Evolutionary conservation across 345 rosid genomes (phyloP).

Genomic region (Streptanthus diversifolius): DNA sequence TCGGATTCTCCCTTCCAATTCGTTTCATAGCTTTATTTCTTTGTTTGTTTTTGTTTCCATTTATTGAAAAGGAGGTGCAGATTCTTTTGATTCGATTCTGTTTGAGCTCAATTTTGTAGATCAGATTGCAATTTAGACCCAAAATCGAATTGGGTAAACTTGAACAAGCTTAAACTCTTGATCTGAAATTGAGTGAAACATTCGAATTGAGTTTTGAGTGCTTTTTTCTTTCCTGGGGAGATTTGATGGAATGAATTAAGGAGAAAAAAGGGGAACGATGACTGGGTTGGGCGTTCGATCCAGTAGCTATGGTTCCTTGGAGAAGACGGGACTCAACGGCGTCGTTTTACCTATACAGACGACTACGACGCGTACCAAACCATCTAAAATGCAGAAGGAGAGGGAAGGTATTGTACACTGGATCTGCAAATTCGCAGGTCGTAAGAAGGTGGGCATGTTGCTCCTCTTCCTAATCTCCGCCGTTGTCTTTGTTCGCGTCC

Average conservation of each 20-base stretch:
- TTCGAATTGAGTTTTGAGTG: neutral
- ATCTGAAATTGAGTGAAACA: conserved; percentile 17
- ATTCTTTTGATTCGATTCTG: conserved; percentile 14
- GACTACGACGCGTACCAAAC: conserved; percentile 51
- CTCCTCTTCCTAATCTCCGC: conserved; percentile 80
- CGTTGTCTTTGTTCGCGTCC: conserved; percentile 72
- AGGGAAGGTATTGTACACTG: conserved; percentile 69
- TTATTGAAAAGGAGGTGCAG: neutral
- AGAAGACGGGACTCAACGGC: conserved; percentile 58
- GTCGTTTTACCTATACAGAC: conserved; percentile 47
- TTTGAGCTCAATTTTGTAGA: conserved; percentile 15
- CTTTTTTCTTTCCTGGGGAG: neutral
- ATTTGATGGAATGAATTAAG: conserved; percentile 39
- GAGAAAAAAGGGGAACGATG: conserved; percentile 40
- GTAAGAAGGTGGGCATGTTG: conserved; percentile 92
- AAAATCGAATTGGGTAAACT: conserved; percentile 10
- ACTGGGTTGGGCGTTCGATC: conserved; percentile 77
- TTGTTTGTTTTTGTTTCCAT: neutral
- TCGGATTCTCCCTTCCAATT: neutral
- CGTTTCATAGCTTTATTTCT: neutral
- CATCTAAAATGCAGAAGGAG: conserved; percentile 78
- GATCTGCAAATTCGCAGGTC: conserved; percentile 91
- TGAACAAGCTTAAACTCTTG: conserved; percentile 9
- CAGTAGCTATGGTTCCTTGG: conserved; percentile 83
- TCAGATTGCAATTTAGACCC: conserved; percentile 13